Base-by-base conservation (phyloP, 345 rosid species). In the Pseudoturritis turrita region DNA sequence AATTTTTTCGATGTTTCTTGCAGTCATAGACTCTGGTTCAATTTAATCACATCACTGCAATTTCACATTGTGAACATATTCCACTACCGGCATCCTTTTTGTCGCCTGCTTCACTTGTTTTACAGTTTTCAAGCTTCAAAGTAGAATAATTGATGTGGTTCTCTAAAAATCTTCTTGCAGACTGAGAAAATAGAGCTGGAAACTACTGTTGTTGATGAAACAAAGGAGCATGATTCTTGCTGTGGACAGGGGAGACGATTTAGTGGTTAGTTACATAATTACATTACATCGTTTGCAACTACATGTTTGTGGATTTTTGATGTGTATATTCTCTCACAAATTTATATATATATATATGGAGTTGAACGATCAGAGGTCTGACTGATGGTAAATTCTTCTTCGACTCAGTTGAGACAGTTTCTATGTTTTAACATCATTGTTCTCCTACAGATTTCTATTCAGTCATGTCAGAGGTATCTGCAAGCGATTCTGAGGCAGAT, bases 161-260 rank as follows among this genome's bases (percentile, higher is more conserved):
- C 39, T 7, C 26, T 23, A 5, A 46, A 17, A 71, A 61, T 29
- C 54, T 75, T 72, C 70, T 73, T 84, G 80, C 87, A 96, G 98
- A 69, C 97, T 11, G 99, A 95, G 79, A 96, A 96, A 82, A 87
- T 92, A 69, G 97, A 96, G 86, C 85, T 96, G 81, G 99, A 96
- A 80, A 76, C 99, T 47, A 96, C 99, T 33, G 99, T 96, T 43
- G 91, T 96, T 65, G 98, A 96, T 70, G 99, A 96, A 83, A 96
- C 97, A 14, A 96, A 92, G 87, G 98, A 87, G 53, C 90, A 87
- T 18, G 96, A 89, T 17, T 94, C 96, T 55, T 94, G 78, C 69
- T 84, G 97, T 73, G 95, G 96, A 74, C 89, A 88, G 78, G 96
- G 85, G 72, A 84, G 96, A 82, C 81, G 98, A 80, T 88, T 82